Evolutionary conservation across 768 basidiomycete genomes (phyloP), one percentile per base, ranked within the genome.

Genomic region (Lactarius sanguifluus): DNA sequence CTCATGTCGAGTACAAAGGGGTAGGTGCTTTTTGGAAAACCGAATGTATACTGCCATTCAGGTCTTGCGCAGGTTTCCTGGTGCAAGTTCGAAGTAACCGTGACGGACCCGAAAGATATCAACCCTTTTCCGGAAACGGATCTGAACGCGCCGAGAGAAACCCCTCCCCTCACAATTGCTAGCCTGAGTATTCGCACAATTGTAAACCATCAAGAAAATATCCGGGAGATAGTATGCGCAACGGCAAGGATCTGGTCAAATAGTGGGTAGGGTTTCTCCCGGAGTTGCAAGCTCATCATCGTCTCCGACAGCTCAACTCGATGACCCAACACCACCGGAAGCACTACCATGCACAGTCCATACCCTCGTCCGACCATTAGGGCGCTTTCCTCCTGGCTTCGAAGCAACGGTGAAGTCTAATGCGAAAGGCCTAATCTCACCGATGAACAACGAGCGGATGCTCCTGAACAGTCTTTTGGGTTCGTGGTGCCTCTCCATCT

Each of bases 171-270:
- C 63, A 98, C 92, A 1, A 83, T 98, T 41, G 90, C 94, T 85
- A 95, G 92, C 71, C 78, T 99, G 28, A 89, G 92, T 62, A 76
- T 94, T 41, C 86, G 96, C 23, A 95, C 94, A 0, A 89, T 98
- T 61, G 88, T 98, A 47, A 98, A 99, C 73, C 94, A 98, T 75
- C 85, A 87, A 45, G 91, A 92, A 72, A 98, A 97, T 77, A 94
- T 90, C 72, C 86, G 91, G n/a, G 97, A 99, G 76, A 79, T 99
- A 47, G 90, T 98, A 4, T 96, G 93, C 70, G 85, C 86, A 2
- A 90, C 91, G 0, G 85, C 88, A 4, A 82, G 96, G 40, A 89
- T 90, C 34, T 98, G 96, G 95, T 86, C 83, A 34, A 82, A 88
- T 69, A 79, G 87, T 87, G 70, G 66, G 81, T 78, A 3, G 28